Percentiles rank a stretch among this genome's conserved stretches.
phyloP scores from a whole-genome alignment of 371 early-diverging fungal genomes.

The Mucor velutinosus region DNA sequence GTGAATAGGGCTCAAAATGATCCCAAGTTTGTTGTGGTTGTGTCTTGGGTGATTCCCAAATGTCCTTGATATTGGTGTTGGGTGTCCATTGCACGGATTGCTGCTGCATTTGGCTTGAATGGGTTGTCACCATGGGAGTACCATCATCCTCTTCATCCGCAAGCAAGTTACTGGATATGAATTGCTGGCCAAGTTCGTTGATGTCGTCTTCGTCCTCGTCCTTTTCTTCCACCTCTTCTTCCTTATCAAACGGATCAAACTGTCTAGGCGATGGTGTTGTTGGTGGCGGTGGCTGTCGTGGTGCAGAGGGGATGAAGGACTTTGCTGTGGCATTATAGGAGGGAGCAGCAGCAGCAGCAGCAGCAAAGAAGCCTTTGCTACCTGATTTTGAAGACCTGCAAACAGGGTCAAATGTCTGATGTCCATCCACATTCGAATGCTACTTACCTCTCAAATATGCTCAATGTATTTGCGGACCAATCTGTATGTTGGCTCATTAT shows the following conservation, averaged over 20 bases:
- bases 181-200: conserved; percentile 11
- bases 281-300: too few species aligned
- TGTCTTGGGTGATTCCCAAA: conserved; percentile 10
- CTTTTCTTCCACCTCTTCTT: background rate
- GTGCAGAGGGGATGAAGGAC: conserved; percentile 11
- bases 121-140: background rate
- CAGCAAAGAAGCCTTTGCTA: background rate
- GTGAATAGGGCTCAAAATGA: background rate
- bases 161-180: conserved; percentile 19
- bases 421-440: background rate
- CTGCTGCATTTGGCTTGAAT: background rate
- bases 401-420: background rate
- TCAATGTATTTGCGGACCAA: conserved; percentile 11
- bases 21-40: background rate
- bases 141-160: conserved; percentile 12
- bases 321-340: conserved; percentile 5
- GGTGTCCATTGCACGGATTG: background rate
- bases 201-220: conserved; percentile 1
- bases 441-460: conserved; percentile 11
- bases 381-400: background rate
- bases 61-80: conserved; percentile 2
- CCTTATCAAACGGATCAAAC: conserved; percentile 17
- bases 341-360: background rate
- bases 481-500: conserved; percentile 7
- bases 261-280: background rate